Evolutionary conservation across 257 asterid genomes (phyloP).

Genomic region (Ballota nigra): DNA sequence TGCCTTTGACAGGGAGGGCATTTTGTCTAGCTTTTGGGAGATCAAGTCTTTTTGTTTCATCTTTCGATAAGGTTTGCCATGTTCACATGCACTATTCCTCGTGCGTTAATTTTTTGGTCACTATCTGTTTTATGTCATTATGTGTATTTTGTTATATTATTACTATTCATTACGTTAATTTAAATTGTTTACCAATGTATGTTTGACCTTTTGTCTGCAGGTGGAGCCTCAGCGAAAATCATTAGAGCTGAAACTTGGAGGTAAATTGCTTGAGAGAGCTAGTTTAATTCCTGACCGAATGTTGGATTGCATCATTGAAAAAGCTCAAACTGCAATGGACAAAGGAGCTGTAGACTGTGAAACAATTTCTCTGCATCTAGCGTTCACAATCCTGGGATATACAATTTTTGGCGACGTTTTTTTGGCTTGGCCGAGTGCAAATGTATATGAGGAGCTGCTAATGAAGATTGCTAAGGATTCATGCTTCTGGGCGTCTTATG

Average conservation of each 20-base stretch:
- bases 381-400: conserved; percentile 38
- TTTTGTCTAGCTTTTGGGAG: conserved; percentile 33
- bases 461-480: conserved; percentile 43
- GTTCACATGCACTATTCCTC: background rate
- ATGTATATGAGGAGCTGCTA: conserved; percentile 36
- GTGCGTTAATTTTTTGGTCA: background rate
- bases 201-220: conserved; percentile 22
- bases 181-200: background rate
- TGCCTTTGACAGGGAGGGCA: conserved; percentile 46
- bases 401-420: conserved; percentile 42
- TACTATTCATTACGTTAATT: background rate
- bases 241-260: conserved; percentile 33
- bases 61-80: conserved; percentile 37
- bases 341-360: conserved; percentile 36
- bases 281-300: conserved; percentile 30
- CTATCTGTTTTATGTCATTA: background rate
- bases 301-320: conserved; percentile 28
- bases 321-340: conserved; percentile 21
- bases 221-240: conserved; percentile 38
- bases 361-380: conserved; percentile 35
- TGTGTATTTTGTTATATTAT: background rate
- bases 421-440: conserved; percentile 43
- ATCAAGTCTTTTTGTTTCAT: conserved; percentile 30
- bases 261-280: conserved; percentile 33
- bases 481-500: conserved; percentile 41